Conservation (phyloP, 1,284 basidiomycete genomes). For the Schizophyllum amplum region DNA sequence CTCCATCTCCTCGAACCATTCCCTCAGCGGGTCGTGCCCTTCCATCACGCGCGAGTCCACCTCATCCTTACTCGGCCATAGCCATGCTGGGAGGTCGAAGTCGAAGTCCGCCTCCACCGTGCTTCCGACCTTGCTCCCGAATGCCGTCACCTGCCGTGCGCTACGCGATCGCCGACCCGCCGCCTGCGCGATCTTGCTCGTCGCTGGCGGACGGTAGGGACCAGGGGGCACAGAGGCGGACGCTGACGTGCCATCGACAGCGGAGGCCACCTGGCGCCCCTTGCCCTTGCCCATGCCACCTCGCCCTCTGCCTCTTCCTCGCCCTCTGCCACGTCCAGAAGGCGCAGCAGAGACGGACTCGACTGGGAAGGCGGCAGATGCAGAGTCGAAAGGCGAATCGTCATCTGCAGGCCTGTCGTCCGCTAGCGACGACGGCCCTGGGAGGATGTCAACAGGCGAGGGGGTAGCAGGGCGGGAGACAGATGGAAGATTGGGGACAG, state of each 20-base stretch:
- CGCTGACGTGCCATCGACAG: not conserved
- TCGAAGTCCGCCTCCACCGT: not conserved
- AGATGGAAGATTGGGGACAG: not conserved
- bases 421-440: conserved; percentile 1
- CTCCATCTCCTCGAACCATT: not conserved
- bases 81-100: not conserved
- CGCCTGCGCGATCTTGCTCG: not conserved
- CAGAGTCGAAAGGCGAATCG: not conserved
- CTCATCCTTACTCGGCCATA: not conserved
- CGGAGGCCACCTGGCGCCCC: not conserved
- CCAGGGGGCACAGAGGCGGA: not conserved
- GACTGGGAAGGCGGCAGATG: conserved; percentile 11
- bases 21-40: not conserved
- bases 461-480: not conserved
- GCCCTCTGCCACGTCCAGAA: not conserved
- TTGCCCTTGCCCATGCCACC: not conserved
- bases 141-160: not conserved
- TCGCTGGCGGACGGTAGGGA: not conserved
- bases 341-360: not conserved
- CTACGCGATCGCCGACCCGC: not conserved
- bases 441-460: not conserved
- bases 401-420: conserved; percentile 5
- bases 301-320: not conserved
- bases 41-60: not conserved
- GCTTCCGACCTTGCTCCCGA: not conserved